A percentile compares a stretch with the other conserved stretches of the same genome.
Conservation (phyloP, 345 rosid species). For the Lagerstroemia speciosa region DNA sequence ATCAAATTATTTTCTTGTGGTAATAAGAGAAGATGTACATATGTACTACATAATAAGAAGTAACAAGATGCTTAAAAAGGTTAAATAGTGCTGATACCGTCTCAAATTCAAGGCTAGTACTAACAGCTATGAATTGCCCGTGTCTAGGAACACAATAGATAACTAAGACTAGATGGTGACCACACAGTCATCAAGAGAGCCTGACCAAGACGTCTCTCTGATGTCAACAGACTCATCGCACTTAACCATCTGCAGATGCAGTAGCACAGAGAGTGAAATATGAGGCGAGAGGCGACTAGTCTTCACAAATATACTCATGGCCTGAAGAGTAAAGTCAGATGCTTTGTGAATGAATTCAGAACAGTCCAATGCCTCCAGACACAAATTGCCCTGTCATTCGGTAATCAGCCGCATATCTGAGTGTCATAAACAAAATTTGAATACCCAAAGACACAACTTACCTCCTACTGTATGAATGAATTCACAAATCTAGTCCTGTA, state of each 20-base stretch:
- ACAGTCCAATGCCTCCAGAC: not conserved
- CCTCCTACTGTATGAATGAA: not conserved
- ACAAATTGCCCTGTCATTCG: not conserved
- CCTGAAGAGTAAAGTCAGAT: not conserved
- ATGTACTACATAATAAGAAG: not conserved
- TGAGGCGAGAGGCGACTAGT: no score
- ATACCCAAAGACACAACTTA: not conserved
- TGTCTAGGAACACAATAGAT: not conserved
- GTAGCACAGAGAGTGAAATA: not conserved
- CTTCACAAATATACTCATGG: not conserved
- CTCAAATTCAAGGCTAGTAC: not conserved
- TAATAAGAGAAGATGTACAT: not conserved
- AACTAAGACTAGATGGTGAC: not conserved
- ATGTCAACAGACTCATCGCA: not conserved
- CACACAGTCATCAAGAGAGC: not conserved
- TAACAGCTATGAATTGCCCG: not conserved
- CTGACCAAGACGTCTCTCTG: not conserved
- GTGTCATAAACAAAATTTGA: constrained; percentile 4
- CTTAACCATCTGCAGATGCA: no score
- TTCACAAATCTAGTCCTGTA: not conserved
- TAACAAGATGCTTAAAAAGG: not conserved
- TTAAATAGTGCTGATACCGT: not conserved
- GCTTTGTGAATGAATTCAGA: not conserved
- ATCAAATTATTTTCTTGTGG: not conserved
- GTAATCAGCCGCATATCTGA: not conserved